Percentiles rank a stretch among this genome's conserved stretches.
phyloP scores from a whole-genome alignment of 2,329 filamentous ascomycete species.

The Colletotrichum orbiculare region DNA sequence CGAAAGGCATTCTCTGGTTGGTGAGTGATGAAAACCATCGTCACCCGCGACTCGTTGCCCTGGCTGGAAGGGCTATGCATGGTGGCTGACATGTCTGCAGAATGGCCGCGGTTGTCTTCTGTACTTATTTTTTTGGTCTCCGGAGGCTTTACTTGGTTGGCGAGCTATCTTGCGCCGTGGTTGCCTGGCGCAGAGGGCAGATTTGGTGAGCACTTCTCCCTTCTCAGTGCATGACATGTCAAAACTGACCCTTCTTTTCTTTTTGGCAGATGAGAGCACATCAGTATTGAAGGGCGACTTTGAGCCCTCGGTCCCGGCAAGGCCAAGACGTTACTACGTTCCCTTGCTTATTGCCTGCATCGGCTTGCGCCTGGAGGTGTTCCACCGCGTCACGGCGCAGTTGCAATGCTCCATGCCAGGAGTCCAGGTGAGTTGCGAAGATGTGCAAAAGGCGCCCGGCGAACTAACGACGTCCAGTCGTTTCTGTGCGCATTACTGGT shows the following conservation, averaged over 20 bases:
- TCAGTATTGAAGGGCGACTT: constrained; percentile 12
- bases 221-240: neutral
- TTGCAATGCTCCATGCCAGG: constrained; percentile 63
- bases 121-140: constrained; percentile 59
- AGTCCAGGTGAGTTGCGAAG: constrained; percentile 53
- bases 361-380: constrained; percentile 59
- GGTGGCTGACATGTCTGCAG: constrained; percentile 44
- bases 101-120: constrained; percentile 60
- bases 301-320: constrained; percentile 52
- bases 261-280: constrained; percentile 26
- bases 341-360: constrained; percentile 57
- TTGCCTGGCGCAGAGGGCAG: constrained; percentile 59
- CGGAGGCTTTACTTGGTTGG: constrained; percentile 52
- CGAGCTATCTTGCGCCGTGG: constrained; percentile 57
- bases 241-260: neutral
- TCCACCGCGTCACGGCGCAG: constrained; percentile 56
- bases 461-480: constrained; percentile 47
- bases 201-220: constrained; percentile 48
- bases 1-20: constrained; percentile 60
- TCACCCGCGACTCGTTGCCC: neutral
- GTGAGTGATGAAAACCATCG: constrained; percentile 45
- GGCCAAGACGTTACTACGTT: constrained; percentile 59
- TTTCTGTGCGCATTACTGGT: constrained; percentile 59
- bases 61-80: neutral
- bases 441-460: too few relatives aligned